Evolutionary conservation across 805 yeast genomes (phyloP), one percentile per base, ranked within the genome.

Genomic region (Candida patagonica): DNA sequence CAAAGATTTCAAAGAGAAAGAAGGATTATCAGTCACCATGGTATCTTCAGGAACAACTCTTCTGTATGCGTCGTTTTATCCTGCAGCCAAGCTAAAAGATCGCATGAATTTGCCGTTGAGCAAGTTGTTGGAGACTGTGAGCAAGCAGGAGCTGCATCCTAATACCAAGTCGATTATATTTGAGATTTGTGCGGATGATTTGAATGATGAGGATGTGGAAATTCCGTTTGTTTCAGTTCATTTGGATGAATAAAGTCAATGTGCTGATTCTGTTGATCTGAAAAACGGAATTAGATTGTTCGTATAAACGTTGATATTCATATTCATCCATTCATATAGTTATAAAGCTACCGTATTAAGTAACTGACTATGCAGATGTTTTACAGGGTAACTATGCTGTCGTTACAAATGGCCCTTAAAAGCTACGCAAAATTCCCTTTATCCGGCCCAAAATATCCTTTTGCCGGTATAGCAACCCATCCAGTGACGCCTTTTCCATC

Each of bases 171-270:
- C 85, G 13, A 67, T 92, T 65, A 79, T 89, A 43, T 72, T 92
- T 42, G 98, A 89, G 63, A 73, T 92, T 34, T 86, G 95, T 59
- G 83, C 89, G 45, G 97, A 92, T 54, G 98, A 92, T 59, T 68
- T 75, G 55, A 73, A 79, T 34, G 98, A 89, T 26, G 97, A 92
- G 58, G 98, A 92, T 59, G 96, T 87, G 16, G 97, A 88, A 53
- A 85, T 87, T 47, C 98, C 98, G 24, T 87, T 76, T 57, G 73
- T 88, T 45, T 76, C 83, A 42, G 74, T 88, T 42, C 73, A 71
- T 51, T 54, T 78, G 37, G 24, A 16, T 20, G 7, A n/a, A 22
- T 8, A 19, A 16, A 32, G 17, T 8, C 8, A 8, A 8, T 29
- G 26, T 13, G 8, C 15, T 29, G n/a, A 6, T 19, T 31, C 19